Conservation (phyloP, 257 asterid species). For the Handroanthus guayacan region DNA sequence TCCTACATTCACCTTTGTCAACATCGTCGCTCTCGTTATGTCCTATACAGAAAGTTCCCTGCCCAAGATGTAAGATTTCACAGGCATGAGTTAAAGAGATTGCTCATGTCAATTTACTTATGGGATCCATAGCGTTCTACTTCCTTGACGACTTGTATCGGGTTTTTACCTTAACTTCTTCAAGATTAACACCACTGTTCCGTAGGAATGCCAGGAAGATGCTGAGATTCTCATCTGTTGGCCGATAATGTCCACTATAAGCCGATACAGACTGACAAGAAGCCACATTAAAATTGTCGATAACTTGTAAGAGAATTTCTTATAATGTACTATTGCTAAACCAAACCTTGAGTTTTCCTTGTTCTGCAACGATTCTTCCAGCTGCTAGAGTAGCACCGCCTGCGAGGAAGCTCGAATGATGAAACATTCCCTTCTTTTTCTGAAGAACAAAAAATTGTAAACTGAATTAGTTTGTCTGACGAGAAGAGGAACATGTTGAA, state of each 20-base stretch:
- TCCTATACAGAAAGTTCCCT: conserved; percentile 21
- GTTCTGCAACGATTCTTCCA: conserved; percentile 68
- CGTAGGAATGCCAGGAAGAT: conserved; percentile 49
- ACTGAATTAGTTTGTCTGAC: not conserved
- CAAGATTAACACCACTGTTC: conserved; percentile 50
- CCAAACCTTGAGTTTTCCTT: conserved; percentile 66
- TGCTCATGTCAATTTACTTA: not conserved
- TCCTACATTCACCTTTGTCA: conserved; percentile 4
- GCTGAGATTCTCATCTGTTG: conserved; percentile 52
- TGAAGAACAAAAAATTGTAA: conserved; percentile 34
- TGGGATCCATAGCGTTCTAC: too few relatives aligned
- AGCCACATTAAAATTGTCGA: not conserved
- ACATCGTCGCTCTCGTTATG: conserved; percentile 21
- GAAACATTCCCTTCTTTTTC: conserved; percentile 78
- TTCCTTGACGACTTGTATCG: not conserved
- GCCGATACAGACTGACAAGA: conserved; percentile 54
- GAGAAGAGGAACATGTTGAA: not conserved
- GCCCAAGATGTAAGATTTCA: conserved; percentile 32
- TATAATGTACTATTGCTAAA: not conserved
- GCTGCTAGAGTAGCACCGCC: conserved; percentile 83
- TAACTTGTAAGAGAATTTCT: not conserved
- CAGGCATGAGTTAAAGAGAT: not conserved
- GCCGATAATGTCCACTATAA: conserved; percentile 61
- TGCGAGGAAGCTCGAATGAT: conserved; percentile 85
- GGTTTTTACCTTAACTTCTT: conserved; percentile 50